Evolutionary conservation across 2,329 filamentous ascomycete genomes (phyloP).

Genomic region (Curvularia lunata): DNA sequence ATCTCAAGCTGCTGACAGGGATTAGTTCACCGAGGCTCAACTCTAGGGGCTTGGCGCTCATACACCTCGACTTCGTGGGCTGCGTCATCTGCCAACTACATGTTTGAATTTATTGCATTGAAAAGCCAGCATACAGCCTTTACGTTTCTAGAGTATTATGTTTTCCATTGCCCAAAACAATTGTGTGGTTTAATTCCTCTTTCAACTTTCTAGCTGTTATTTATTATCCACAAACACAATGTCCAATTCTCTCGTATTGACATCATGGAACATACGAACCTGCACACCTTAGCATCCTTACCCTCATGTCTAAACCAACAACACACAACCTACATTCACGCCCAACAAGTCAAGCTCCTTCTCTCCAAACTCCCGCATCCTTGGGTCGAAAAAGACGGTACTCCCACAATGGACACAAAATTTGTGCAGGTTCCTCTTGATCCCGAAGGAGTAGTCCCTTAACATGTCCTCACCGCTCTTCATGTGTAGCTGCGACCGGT

Average conservation of each 20-base stretch:
- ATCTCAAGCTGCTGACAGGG: background rate
- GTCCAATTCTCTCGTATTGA: slow-evolving; percentile 34
- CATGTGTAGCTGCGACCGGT: slow-evolving; percentile 30
- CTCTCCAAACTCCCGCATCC: slow-evolving; percentile 27
- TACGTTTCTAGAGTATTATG: background rate
- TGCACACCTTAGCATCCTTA: slow-evolving; percentile 19
- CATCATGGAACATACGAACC: slow-evolving; percentile 25
- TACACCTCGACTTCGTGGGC: background rate
- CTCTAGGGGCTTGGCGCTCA: slow-evolving; percentile 30
- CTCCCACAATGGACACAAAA: slow-evolving; percentile 41
- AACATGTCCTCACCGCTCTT: slow-evolving; percentile 34
- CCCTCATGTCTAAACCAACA: background rate
- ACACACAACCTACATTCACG: slow-evolving; percentile 42
- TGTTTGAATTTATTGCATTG: background rate
- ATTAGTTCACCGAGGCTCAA: slow-evolving; percentile 33
- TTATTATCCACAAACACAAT: slow-evolving; percentile 31
- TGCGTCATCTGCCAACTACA: background rate
- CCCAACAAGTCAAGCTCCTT: slow-evolving; percentile 30
- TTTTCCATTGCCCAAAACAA: no score
- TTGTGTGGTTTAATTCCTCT: background rate
- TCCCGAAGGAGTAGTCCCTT: slow-evolving; percentile 35
- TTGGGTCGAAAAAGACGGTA: slow-evolving; percentile 38
- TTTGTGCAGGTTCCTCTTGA: slow-evolving; percentile 33
- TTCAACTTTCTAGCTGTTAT: background rate
- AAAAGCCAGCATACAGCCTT: background rate